Evolutionary conservation across 2,329 filamentous ascomycete species (phyloP).

Genomic region (Exophiala lecanii-corni): DNA sequence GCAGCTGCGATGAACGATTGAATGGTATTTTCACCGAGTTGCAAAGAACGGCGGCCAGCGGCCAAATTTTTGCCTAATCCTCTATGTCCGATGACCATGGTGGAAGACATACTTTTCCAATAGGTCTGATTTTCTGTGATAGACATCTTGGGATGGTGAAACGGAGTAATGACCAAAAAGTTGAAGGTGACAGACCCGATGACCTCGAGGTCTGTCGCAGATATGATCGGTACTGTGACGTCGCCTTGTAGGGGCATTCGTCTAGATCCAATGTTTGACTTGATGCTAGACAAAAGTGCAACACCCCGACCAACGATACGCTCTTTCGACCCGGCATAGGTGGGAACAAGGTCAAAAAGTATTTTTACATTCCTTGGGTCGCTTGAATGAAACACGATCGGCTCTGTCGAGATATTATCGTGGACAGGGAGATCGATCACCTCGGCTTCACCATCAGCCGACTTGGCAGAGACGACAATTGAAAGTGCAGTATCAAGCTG

Average conservation of each 20-base stretch:
- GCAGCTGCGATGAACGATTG: constrained; percentile 94
- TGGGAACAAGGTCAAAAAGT: constrained; percentile 91
- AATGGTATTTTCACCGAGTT: constrained; percentile 93
- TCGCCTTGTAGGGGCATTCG: constrained; percentile 92
- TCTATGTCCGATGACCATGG: constrained; percentile 72
- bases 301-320: constrained; percentile 84
- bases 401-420: constrained; percentile 89
- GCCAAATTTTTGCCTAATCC: constrained; percentile 85
- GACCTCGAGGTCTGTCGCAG: constrained; percentile 74
- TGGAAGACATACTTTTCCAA: constrained; percentile 87
- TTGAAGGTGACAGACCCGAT: constrained; percentile 97
- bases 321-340: constrained; percentile 78
- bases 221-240: constrained; percentile 84
- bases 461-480: constrained; percentile 79
- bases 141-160: constrained; percentile 88
- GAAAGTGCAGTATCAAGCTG: constrained; percentile 93
- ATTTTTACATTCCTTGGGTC: constrained; percentile 80
- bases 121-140: constrained; percentile 89
- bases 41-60: constrained; percentile 75
- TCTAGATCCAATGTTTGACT: constrained; percentile 74
- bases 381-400: constrained; percentile 78
- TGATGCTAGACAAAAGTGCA: constrained; percentile 80
- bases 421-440: constrained; percentile 90
- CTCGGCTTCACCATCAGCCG: constrained; percentile 79
- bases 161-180: constrained; percentile 90